These are phyloP conservation scores for Colletotrichum melonis DNA, from an alignment of 2,329 filamentous ascomycete species.

Conservation along the genomic window DNA sequence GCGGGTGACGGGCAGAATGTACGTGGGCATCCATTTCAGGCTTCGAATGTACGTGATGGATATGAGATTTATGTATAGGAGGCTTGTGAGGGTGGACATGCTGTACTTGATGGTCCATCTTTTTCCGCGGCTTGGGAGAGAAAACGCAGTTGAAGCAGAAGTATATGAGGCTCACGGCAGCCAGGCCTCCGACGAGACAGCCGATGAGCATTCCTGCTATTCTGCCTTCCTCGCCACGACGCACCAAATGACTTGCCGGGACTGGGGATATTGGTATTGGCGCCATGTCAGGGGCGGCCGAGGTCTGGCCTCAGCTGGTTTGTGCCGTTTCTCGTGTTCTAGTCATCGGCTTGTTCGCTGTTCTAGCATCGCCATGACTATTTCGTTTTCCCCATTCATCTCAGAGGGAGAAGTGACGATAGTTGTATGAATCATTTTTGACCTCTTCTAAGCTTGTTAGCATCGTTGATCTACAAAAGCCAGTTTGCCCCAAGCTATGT, in stretches of 20 bases:
- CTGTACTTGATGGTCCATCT: background rate
- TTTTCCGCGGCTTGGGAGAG: background rate
- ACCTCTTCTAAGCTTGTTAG: background rate
- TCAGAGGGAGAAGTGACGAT: background rate
- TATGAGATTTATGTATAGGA: background rate
- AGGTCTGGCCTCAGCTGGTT: background rate
- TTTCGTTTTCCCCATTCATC: background rate
- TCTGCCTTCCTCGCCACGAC: conserved; percentile 19
- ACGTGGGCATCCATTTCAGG: background rate
- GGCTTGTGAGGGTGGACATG: background rate
- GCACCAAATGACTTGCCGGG: background rate
- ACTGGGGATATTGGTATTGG: background rate
- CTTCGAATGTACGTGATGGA: background rate
- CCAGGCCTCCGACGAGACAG: conserved; percentile 19
- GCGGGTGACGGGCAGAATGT: background rate
- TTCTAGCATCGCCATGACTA: background rate
- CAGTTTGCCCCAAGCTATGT: background rate
- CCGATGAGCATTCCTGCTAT: conserved; percentile 30
- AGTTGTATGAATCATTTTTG: background rate
- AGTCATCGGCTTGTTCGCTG: background rate
- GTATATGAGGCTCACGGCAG: conserved; percentile 18
- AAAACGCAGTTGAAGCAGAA: conserved; percentile 26
- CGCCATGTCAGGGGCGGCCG: background rate
- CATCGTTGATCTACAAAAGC: background rate
- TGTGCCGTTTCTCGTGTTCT: background rate